Base-by-base conservation (phyloP, 202 grass and related monocot species). In the Elaeis oleifera region DNA sequence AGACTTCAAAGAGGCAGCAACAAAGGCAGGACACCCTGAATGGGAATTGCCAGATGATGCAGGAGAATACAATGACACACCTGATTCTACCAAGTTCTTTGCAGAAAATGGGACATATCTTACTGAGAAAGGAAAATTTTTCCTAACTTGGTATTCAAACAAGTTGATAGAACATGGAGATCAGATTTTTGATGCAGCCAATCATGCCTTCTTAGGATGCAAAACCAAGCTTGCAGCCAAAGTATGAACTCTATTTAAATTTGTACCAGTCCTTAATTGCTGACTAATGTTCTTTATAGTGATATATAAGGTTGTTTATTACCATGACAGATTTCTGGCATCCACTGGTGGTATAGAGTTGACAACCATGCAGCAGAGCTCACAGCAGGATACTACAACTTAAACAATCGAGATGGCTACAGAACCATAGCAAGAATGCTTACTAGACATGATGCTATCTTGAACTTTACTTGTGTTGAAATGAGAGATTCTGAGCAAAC, bases 381-480 rank as follows among this genome's bases (percentile, higher is more conserved):
- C 31, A 86, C 84, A 25, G 76, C 92, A 0, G 87, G 87, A 54
- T 96, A 91, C 71, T 86, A 96, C 79, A 89, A 91, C 61, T 74
- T 88, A 57, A 86, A 78, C 63, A 55, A 85, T 28, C 81, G 87
- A 78, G 91, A 96, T 16, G 87, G 87, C 31, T 96, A 96, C 73
- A 79, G 76, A 89, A 77, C 87, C 26, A 81, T 91, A 73, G 81
- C 84, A 21, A 79, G 72, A 60, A 83, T 90, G 87, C 87, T 96
- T 18, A 77, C 81, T 68, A 85, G 87, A 63, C 87, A 96, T 27
- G 39, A 44, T 62, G 91, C 81, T 67, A 63, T 79, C 63, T 54
- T 96, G n/a, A 91, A 96, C 83, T 96, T 96, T 71, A 96, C 92
- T 31, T 96, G 92, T 58, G 76, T 81, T 5, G 92, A 96, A 68